Percentiles rank a stretch among this genome's conserved stretches.
These are phyloP conservation scores for Trichoderma gamsii DNA, from an alignment of 495 filamentous ascomycete genomes.

Conservation along the genomic window DNA sequence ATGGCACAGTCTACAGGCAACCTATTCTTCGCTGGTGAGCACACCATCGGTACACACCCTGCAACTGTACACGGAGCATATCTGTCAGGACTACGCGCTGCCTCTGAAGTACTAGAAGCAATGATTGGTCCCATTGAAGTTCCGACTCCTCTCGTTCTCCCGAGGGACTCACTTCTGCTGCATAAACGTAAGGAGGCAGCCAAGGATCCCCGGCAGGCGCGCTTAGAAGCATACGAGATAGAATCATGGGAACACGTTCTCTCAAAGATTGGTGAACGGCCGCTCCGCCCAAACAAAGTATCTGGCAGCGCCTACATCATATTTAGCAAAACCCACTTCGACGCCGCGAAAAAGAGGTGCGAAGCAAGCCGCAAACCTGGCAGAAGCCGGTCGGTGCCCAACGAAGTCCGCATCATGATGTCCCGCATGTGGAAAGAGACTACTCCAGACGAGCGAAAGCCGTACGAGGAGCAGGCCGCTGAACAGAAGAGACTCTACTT, in stretches of 20 bases:
- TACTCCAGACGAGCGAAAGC: slow-evolving; percentile 56
- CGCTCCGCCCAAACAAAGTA: slow-evolving; percentile 60
- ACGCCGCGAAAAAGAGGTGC: slow-evolving; percentile 62
- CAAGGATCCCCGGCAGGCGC: slow-evolving; percentile 46
- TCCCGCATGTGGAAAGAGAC: slow-evolving; percentile 87
- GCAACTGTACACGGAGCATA: slow-evolving; percentile 97
- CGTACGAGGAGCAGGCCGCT: slow-evolving; percentile 67
- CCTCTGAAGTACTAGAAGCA: slow-evolving; percentile 72
- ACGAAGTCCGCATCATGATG: slow-evolving; percentile 75
- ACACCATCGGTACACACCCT: slow-evolving; percentile 89
- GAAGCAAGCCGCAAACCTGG: slow-evolving; percentile 59
- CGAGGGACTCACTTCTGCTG: slow-evolving; percentile 45
- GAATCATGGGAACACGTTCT: slow-evolving; percentile 65
- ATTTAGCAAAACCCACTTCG: slow-evolving; percentile 76
- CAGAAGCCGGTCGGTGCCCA: slow-evolving; percentile 62
- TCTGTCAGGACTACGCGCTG: slow-evolving; percentile 83
- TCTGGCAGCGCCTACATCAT: slow-evolving; percentile 69
- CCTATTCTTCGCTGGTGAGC: slow-evolving; percentile 93
- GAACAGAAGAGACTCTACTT: slow-evolving; percentile 57
- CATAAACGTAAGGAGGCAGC: slow-evolving; percentile 50
- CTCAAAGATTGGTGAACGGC: slow-evolving; percentile 63
- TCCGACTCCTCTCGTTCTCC: slow-evolving; percentile 65
- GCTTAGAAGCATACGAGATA: slow-evolving; percentile 63
- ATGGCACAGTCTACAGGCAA: slow-evolving; percentile 86
- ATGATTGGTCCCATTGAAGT: slow-evolving; percentile 76